phyloP scores from a whole-genome alignment of 1,284 basidiomycete species.

The Naganishia cerealis region DNA sequence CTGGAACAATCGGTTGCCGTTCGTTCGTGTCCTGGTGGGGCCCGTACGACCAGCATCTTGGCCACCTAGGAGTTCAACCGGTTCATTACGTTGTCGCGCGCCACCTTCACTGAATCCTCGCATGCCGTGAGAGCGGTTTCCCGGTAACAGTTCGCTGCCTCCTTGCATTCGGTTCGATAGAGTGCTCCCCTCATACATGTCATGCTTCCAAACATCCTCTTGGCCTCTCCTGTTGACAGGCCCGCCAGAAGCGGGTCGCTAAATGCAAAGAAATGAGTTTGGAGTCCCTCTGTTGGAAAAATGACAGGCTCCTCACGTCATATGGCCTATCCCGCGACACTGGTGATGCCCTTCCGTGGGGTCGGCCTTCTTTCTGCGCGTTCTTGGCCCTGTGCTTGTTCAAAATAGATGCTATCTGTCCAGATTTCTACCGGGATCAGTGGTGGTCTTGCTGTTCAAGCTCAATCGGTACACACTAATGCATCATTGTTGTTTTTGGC shows the following conservation, averaged over 20 bases:
- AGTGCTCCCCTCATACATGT: constrained; percentile 21
- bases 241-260: constrained; percentile 7
- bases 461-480: background rate
- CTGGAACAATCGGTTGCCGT: constrained; percentile 24
- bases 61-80: constrained; percentile 24
- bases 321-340: constrained; percentile 16
- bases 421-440: background rate
- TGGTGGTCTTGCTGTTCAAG: background rate
- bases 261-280: background rate
- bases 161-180: constrained; percentile 23
- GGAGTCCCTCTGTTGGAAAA: background rate
- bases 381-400: constrained; percentile 28
- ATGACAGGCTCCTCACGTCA: constrained; percentile 7
- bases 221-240: background rate
- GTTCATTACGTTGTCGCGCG: constrained; percentile 15
- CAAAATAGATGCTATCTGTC: constrained; percentile 21
- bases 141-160: constrained; percentile 10
- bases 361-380: constrained; percentile 13
- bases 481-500: constrained; percentile 24
- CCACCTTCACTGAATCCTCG: constrained; percentile 13
- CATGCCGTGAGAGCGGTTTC: constrained; percentile 23
- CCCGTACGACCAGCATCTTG: constrained; percentile 8
- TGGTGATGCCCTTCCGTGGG: constrained; percentile 17
- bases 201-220: constrained; percentile 25
- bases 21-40: constrained; percentile 8